A percentile compares a stretch with the other conserved stretches of the same genome.
Conservation (phyloP, 352 stramenopile species). For the Pythium monospermum region DNA sequence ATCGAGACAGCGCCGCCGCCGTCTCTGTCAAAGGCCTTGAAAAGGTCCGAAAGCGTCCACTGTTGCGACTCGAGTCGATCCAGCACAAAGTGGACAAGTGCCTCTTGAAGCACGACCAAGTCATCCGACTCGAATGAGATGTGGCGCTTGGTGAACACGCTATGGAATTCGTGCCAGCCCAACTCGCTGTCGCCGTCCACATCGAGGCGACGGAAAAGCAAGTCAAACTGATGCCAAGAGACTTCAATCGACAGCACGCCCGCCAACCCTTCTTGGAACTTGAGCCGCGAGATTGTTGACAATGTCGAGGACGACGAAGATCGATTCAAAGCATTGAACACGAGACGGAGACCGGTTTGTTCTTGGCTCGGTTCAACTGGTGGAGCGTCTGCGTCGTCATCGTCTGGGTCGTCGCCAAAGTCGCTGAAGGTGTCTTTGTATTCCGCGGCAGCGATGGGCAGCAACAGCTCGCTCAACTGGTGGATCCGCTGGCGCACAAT, state of each 20-base stretch:
- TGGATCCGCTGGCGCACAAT: conserved; percentile 41
- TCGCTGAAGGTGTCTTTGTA: conserved; percentile 35
- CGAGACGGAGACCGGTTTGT: conserved; percentile 24
- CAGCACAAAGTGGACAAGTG: conserved; percentile 37
- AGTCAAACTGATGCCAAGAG: conserved; percentile 49
- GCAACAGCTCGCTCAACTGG: conserved; percentile 24
- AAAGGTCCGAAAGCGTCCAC: conserved; percentile 42
- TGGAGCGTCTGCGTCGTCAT: conserved; percentile 12
- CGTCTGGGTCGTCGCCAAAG: conserved; percentile 36
- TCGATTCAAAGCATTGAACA: conserved; percentile 28
- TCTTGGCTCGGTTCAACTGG: conserved; percentile 13
- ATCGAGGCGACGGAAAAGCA: conserved; percentile 45
- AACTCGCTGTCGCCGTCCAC: conserved; percentile 31
- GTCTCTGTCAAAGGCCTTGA: conserved; percentile 44
- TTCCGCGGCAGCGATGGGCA: conserved; percentile 20
- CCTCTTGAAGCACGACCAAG: conserved; percentile 32
- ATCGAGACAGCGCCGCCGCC: conserved; percentile 41
- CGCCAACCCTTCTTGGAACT: conserved; percentile 34
- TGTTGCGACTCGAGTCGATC: conserved; percentile 40
- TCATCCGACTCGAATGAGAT: conserved; percentile 29
- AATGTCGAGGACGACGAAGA: conserved; percentile 9
- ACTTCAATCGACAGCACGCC: conserved; percentile 33
- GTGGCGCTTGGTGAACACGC: conserved; percentile 26
- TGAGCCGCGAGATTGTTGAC: conserved; percentile 30
- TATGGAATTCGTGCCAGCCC: conserved; percentile 32